phyloP scores from a whole-genome alignment of 306 rosid species.

The Sophora flavescens region DNA sequence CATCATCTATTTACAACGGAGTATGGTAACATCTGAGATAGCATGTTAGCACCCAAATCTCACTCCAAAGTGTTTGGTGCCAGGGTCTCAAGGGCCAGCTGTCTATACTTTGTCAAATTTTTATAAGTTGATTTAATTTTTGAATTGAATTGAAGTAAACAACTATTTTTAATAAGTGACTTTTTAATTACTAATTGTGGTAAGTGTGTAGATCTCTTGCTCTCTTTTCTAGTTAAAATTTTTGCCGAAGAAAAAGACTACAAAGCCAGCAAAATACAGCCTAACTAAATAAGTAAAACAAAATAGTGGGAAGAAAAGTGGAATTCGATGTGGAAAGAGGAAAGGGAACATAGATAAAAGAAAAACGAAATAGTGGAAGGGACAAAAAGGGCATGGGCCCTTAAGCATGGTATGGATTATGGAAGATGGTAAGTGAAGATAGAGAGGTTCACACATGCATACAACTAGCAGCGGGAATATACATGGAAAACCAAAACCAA shows the following conservation, averaged over 20 bases:
- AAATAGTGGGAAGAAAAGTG: conserved; percentile 4
- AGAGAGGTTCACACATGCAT: conserved; percentile 41
- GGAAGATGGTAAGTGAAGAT: conserved; percentile 44
- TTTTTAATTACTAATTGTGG: not conserved
- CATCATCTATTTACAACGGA: no score
- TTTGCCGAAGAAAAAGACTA: not conserved
- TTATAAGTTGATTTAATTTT: not conserved
- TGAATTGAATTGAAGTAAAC: not conserved
- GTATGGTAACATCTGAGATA: no score
- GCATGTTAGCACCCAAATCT: no score
- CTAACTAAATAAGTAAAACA: not conserved
- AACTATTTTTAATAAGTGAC: not conserved
- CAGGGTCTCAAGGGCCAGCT: no score
- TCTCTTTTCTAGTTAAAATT: not conserved
- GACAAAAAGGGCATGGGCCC: conserved; percentile 62
- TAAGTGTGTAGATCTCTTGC: not conserved
- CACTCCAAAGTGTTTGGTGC: no score
- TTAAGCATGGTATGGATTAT: conserved; percentile 52
- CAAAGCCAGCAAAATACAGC: conserved; percentile 12
- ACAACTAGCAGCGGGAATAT: conserved; percentile 57
- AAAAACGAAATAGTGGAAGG: conserved; percentile 42
- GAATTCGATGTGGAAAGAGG: not conserved
- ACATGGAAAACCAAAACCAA: conserved; percentile 55
- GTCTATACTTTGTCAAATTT: no score
- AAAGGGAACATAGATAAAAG: conserved; percentile 32